Evolutionary conservation across 345 rosid species (phyloP), one percentile per base, ranked within the genome.

Genomic region (Eucalyptus shirleyi): DNA sequence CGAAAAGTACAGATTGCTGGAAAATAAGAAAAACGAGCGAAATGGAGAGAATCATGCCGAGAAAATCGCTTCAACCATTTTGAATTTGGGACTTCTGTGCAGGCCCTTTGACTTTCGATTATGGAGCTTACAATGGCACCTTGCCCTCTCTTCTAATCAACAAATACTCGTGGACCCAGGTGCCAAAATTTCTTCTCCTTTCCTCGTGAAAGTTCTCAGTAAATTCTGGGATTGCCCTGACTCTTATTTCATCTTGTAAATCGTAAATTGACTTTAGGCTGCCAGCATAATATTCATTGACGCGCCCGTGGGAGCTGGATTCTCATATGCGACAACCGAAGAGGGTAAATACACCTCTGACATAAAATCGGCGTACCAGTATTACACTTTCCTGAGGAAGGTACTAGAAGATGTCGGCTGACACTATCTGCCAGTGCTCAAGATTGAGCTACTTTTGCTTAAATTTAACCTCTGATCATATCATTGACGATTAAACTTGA

Each of bases 281-380:
- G 93, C 95, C 47, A 93, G 87, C 87, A 91, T 92, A 24, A 93
- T 93, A 87, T 93, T 88, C 44, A 88, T 93, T 49, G 95, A 92
- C 18, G 89, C 88, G 67, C 94, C 94, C 2, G 94, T 92, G 49
- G 93, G 92, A 88, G 81, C 93, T 13, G 93, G 93, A 86, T 92
- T 92, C 81, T 92, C 93, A 7, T 92, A 92, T 82, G 87, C 92
- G 14, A 91, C 86, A 19, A 89, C 90, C 3, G 50, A 40, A 5
- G 89, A 72, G 5, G 92, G 40, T 8, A 77, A 24, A 85, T 88
- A 90, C 83, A 83, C 91, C 23, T 51, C 88, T 3, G 93, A 92
- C 86, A 90, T 77, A 19, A 45, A 89, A 56, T 88, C 91, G 24
- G 92, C 92, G 7, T 5, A 12, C 40, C 88, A 92, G 59, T 77